Base-by-base conservation (phyloP, 139 green algal genomes). In the Pleodorina starrii region DNA sequence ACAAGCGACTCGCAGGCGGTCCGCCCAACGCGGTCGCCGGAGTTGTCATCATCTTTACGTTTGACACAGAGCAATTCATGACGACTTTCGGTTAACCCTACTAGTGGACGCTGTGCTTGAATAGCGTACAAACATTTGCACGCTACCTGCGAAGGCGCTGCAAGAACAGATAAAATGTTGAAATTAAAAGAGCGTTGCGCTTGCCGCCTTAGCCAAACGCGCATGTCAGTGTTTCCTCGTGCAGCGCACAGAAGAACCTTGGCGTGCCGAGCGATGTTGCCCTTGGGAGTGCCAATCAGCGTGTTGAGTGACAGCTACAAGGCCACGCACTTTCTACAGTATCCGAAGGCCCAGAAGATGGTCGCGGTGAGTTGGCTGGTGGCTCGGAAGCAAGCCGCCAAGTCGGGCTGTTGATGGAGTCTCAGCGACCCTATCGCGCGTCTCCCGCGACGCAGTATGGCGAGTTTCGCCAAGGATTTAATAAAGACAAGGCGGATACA, bases 271-370 rank as follows among this genome's bases (percentile, higher is more conserved):
- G 60, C 60, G 23, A 79, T 88, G 63, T 44, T 88, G 7, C 66
- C 66, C 5, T 6, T 60, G 21, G 84, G 90, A 27, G 85, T 98
- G 72, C 96, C 96, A 25, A 95, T 98, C 25, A 88, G 79, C 27
- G 90, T 98, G 2, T 90, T 98, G 57, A 96, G 95, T 21, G 97
- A 98, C 73, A 93, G 71, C 46, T 98, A 98, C 91, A 98, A 98
- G 74, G 93, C 96, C 17, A 94, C 94, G 3, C 96, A 98, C 86
- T 98, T 92, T 68, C 50, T 96, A 23, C 95, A 94, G 48, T 98
- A 98, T 66, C 96, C 96, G 0, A 66, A 84, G 4, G 90, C 91
- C 0, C 91, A 81, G 19, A 95, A 97, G 79, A 96, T 98, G 94
- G 95, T 98, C 12, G 96, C 96, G 89, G 96, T 98, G 87, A 89